These are phyloP conservation scores for Castanea sativa DNA, from an alignment of 306 rosid species.

Conservation along the genomic window DNA sequence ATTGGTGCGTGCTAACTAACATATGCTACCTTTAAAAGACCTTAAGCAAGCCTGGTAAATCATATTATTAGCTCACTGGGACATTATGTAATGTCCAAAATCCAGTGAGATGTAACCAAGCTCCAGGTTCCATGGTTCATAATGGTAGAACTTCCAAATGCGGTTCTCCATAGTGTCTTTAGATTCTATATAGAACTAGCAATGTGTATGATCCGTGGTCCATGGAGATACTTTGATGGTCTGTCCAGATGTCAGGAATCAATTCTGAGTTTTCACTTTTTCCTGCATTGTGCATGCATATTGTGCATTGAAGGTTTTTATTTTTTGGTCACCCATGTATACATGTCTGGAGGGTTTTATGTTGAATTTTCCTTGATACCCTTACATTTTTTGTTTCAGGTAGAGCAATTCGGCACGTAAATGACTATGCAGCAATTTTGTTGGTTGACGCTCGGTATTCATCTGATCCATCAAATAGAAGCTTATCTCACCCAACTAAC, in stretches of 20 bases:
- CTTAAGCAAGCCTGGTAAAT: neutral
- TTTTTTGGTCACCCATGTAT: neutral
- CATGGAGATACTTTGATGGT: neutral
- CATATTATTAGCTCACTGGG: neutral
- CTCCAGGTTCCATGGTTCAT: neutral
- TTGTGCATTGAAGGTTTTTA: conserved; percentile 1
- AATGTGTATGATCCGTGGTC: neutral
- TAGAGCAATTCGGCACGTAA: conserved; percentile 87
- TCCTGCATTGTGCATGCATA: conserved; percentile 6
- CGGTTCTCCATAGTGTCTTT: neutral
- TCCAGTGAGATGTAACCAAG: conserved; percentile 9
- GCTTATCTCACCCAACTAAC: conserved; percentile 54
- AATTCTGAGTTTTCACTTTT: neutral
- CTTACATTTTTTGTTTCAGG: conserved; percentile 38
- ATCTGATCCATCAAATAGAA: conserved; percentile 60
- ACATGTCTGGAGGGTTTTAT: conserved; percentile 10
- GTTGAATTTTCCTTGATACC: conserved; percentile 6
- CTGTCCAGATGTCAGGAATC: neutral
- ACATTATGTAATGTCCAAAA: neutral
- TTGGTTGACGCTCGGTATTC: conserved; percentile 73
- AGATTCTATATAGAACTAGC: neutral
- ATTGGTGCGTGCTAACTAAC: conserved; percentile 55
- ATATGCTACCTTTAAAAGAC: neutral
- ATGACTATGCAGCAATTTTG: conserved; percentile 86
- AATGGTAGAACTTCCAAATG: neutral